These are phyloP conservation scores for Wickerhamiella sergipiensis DNA, from an alignment of 805 yeast species.

Conservation along the genomic window DNA sequence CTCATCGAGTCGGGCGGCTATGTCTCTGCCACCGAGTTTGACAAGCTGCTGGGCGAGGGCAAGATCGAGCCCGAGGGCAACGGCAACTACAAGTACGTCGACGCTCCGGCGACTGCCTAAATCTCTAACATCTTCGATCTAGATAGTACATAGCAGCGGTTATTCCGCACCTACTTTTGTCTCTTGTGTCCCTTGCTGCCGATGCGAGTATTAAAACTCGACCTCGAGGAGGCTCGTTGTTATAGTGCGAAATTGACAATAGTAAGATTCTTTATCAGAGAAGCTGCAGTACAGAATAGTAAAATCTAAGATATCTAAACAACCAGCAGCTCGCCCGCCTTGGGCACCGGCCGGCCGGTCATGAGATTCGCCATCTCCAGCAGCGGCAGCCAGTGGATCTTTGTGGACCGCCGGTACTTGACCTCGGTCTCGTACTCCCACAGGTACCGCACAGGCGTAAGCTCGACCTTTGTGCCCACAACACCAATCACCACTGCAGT, in stretches of 20 bases:
- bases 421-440: constrained; percentile 82
- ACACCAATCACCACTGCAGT: constrained; percentile 65
- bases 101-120: not conserved
- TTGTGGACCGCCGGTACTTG: constrained; percentile 72
- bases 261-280: no score
- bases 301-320: no score
- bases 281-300: no score
- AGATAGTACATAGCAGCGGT: not conserved
- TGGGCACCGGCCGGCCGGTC: constrained; percentile 31
- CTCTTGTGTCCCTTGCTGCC: no score
- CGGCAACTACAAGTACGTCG: constrained; percentile 34
- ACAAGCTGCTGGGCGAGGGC: constrained; percentile 52
- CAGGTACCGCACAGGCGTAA: constrained; percentile 58
- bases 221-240: no score
- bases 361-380: constrained; percentile 73
- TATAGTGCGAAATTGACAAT: no score
- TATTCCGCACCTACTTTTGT: no score
- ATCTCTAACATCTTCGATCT: no score
- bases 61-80: constrained; percentile 47
- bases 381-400: constrained; percentile 65
- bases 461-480: constrained; percentile 58
- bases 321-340: not conserved
- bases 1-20: constrained; percentile 88
- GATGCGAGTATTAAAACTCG: no score
- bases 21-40: constrained; percentile 91